These are phyloP conservation scores for Ochromonas danica DNA, from an alignment of 108 stramenopile species.

Conservation along the genomic window DNA sequence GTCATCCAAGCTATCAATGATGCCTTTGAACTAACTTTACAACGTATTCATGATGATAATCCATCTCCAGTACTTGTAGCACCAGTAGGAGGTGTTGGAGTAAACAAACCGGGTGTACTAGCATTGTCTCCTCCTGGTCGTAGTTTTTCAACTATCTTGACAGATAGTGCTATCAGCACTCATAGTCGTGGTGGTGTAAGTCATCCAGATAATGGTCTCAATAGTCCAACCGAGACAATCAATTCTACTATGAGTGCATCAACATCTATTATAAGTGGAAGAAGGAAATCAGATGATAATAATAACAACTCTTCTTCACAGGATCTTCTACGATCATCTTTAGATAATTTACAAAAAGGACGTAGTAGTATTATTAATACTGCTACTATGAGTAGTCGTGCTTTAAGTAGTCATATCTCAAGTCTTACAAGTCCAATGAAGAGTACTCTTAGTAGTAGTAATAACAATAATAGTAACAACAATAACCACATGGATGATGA, in stretches of 20 bases:
- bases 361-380: neutral
- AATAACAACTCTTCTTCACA: neutral
- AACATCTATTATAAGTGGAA: neutral
- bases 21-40: no score
- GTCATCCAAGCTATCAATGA: no score
- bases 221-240: neutral
- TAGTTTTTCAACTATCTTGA: no score
- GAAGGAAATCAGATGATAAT: neutral
- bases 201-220: neutral
- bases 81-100: neutral
- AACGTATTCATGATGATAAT: neutral
- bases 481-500: neutral
- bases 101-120: neutral
- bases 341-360: neutral
- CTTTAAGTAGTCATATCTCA: neutral
- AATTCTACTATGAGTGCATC: neutral
- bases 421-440: neutral
- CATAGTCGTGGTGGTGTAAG: neutral
- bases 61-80: neutral
- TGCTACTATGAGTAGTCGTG: neutral
- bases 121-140: neutral
- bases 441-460: neutral
- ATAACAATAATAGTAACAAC: neutral
- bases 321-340: neutral
- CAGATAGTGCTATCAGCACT: neutral